These are phyloP conservation scores for Suillus americanus DNA, from an alignment of 768 basidiomycete genomes.

Conservation along the genomic window DNA sequence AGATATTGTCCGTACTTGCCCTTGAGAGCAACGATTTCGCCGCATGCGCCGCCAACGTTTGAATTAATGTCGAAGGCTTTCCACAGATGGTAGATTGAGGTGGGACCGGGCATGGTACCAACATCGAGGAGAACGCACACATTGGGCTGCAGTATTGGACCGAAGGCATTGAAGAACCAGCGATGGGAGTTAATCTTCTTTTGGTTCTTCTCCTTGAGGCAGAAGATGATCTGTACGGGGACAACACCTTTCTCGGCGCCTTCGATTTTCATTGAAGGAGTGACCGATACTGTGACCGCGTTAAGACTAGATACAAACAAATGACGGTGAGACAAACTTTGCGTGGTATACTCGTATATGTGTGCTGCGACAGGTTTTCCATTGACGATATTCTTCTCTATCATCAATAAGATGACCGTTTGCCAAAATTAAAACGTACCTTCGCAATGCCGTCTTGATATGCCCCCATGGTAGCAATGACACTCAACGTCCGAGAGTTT, in stretches of 20 bases:
- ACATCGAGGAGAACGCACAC: constrained; percentile 93
- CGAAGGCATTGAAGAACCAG: constrained; percentile 95
- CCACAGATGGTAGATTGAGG: constrained; percentile 90
- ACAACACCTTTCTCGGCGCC: constrained; percentile 77
- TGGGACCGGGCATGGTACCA: constrained; percentile 82
- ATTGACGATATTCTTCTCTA: constrained; percentile 66
- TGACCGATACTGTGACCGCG: constrained; percentile 63
- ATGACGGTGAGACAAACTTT: constrained; percentile 51
- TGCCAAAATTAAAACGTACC: constrained; percentile 36
- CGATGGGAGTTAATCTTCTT: constrained; percentile 95
- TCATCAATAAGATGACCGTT: constrained; percentile 5
- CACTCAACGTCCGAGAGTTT: constrained; percentile 78
- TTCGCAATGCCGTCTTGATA: constrained; percentile 95
- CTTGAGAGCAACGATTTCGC: constrained; percentile 93
- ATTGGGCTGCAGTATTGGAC: constrained; percentile 80
- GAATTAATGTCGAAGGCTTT: constrained; percentile 93
- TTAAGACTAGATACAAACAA: background rate
- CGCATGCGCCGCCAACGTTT: constrained; percentile 90
- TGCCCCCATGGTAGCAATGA: constrained; percentile 89
- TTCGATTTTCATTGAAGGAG: constrained; percentile 78
- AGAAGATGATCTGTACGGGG: constrained; percentile 92
- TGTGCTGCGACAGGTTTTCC: constrained; percentile 83
- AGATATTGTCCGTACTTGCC: constrained; percentile 79
- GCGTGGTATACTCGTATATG: constrained; percentile 93
- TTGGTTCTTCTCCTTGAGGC: constrained; percentile 89